These are phyloP conservation scores for Yamadazyma oceani DNA, from an alignment of 1,139 yeast species.

Conservation along the genomic window DNA sequence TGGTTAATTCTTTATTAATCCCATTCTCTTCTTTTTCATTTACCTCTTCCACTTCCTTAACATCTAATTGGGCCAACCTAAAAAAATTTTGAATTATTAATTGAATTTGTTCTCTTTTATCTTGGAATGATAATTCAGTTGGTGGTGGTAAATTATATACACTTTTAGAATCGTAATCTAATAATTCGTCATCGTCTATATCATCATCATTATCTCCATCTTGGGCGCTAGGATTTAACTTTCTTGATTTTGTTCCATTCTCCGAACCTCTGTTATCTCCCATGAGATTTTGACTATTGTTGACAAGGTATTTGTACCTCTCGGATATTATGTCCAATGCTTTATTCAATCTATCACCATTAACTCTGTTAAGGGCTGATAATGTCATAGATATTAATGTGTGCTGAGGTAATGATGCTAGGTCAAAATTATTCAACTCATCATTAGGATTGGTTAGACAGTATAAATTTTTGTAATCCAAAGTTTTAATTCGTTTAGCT, in stretches of 20 bases:
- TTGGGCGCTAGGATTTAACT: constrained; percentile 9
- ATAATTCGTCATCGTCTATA: constrained; percentile 36
- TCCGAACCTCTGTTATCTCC: not conserved
- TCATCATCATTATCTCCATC: constrained; percentile 32
- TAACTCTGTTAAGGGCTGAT: constrained; percentile 58
- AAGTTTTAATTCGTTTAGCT: constrained; percentile 28
- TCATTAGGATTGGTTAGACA: constrained; percentile 63
- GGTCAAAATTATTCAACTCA: constrained; percentile 65
- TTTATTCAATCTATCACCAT: constrained; percentile 54
- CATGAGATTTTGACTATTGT: constrained; percentile 5
- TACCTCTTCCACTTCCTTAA: constrained; percentile 20
- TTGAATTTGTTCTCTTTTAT: constrained; percentile 53
- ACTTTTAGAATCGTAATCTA: constrained; percentile 39
- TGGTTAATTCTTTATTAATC: constrained; percentile 42
- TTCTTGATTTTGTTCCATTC: constrained; percentile 9
- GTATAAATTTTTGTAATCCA: constrained; percentile 47
- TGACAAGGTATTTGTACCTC: constrained; percentile 45
- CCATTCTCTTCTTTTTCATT: constrained; percentile 15
- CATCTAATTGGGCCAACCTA: constrained; percentile 37
- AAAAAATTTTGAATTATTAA: constrained; percentile 57
- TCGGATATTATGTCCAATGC: constrained; percentile 69
- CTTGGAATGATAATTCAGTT: constrained; percentile 41
- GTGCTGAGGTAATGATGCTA: constrained; percentile 64
- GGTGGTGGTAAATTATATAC: constrained; percentile 63
- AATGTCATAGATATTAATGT: constrained; percentile 65